Base-by-base conservation (phyloP, 768 basidiomycete genomes). In the Suillus bovinus region DNA sequence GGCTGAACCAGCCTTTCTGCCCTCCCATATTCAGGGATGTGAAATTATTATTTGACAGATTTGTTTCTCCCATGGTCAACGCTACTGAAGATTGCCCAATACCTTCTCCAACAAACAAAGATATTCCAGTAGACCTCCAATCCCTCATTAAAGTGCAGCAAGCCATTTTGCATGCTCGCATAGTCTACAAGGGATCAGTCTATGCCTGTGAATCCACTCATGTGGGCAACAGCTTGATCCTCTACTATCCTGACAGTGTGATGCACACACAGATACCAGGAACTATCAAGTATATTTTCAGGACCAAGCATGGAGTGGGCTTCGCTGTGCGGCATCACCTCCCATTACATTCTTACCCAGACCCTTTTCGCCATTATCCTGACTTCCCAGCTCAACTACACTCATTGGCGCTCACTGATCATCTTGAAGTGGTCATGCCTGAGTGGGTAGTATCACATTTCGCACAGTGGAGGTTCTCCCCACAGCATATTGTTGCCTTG, bases 381-480 rank as follows among this genome's bases (percentile, higher is more conserved):
- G 22, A 66, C 24, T 66, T 66, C 44, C 65, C 60, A 2, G 63
- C 65, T 31, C 42, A 44, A 10, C n/a, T 44, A 44, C 42, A 44
- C 42, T n/a, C 8, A 0, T 44, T 4, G 10, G 13, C 58, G 22
- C 27, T 41, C 20, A 11, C 39, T 9, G 31, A 42, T 1, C 27
- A 6, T 3, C 34, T 41, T 4, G 63, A 66, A 39, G 24, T 39
- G 13, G 58, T 66, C 22, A 22, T 5, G 17, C 47, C 61, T 31
- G 34, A 42, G n/a, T 66, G 66, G 66, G 53, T 66, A 6, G 29
- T 41, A 9, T 49, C 44, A 3, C 63, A 66, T 27, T 64, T 54
- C 20, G 41, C 63, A 54, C 14, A 22, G 10, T 66, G 65, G 65
- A n/a, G 41, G 4, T 31, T 64, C 5, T 61, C 61, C 10, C 44